Conservation (phyloP, 2,329 filamentous ascomycete genomes). For the Pseudopyricularia cyperi region DNA sequence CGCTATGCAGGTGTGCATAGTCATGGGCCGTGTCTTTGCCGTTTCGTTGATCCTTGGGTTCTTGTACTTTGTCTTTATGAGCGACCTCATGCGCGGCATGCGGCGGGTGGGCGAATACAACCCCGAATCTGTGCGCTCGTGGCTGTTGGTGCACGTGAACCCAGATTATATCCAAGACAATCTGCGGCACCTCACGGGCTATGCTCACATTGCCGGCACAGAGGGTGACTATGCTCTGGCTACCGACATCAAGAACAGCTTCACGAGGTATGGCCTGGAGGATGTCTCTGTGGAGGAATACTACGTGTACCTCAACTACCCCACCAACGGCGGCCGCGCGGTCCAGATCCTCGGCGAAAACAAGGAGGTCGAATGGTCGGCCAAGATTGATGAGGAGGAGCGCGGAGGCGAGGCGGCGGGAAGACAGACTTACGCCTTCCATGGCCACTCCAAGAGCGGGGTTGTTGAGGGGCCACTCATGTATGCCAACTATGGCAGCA, state of each 20-base stretch:
- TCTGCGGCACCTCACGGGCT: constrained; percentile 64
- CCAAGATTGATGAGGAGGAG: constrained; percentile 71
- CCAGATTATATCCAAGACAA: constrained; percentile 56
- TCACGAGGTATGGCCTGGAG: constrained; percentile 60
- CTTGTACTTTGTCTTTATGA: constrained; percentile 75
- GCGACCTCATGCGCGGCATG: constrained; percentile 63
- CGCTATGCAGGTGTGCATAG: constrained; percentile 35
- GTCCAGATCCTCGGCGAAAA: constrained; percentile 67
- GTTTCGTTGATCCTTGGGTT: constrained; percentile 63
- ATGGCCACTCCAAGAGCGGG: constrained; percentile 77
- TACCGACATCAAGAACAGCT: constrained; percentile 70
- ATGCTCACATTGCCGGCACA: constrained; percentile 86
- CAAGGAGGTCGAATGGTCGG: constrained; percentile 56
- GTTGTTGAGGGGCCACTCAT: constrained; percentile 77
- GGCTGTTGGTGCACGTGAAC: constrained; percentile 63
- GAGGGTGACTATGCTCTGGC: constrained; percentile 82
- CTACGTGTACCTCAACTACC: constrained; percentile 87
- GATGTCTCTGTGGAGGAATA: constrained; percentile 66
- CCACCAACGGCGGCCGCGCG: constrained; percentile 59
- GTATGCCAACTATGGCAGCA: constrained; percentile 84
- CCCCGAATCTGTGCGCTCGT: constrained; percentile 66
- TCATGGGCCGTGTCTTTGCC: constrained; percentile 62
- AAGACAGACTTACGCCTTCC: constrained; percentile 67
- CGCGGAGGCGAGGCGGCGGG: constrained; percentile 48
- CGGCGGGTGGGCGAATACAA: constrained; percentile 55